Conservation (phyloP, 805 yeast species). For the Monosporozyma aquatica region DNA sequence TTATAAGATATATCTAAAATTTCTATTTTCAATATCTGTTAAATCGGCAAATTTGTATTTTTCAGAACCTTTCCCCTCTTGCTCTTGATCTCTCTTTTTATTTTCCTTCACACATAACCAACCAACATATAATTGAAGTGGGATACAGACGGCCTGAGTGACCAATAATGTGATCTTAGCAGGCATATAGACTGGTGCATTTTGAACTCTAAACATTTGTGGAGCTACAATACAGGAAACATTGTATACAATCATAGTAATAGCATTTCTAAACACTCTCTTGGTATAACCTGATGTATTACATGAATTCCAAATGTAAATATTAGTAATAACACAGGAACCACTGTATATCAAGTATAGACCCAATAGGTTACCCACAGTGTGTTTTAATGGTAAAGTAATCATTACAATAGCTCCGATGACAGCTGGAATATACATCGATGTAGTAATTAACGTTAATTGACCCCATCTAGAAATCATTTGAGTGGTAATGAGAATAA, state of each 20-base stretch:
- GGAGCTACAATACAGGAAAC: slow-evolving; percentile 56
- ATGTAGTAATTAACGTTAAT: slow-evolving; percentile 31
- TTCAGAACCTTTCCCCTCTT: slow-evolving; percentile 25
- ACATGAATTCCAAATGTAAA: slow-evolving; percentile 54
- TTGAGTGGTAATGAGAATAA: slow-evolving; percentile 34
- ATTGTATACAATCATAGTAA: slow-evolving; percentile 51
- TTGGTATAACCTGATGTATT: slow-evolving; percentile 58
- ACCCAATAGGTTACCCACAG: slow-evolving; percentile 40
- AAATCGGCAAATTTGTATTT: slow-evolving; percentile 45
- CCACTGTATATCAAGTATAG: slow-evolving; percentile 47
- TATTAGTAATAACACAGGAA: slow-evolving; percentile 46
- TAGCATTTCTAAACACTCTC: slow-evolving; percentile 43
- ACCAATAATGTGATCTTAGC: slow-evolving; percentile 51
- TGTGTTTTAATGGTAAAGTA: slow-evolving; percentile 27
- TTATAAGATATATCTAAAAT: slow-evolving; percentile 46
- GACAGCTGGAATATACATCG: slow-evolving; percentile 40
- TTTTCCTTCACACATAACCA: slow-evolving; percentile 42
- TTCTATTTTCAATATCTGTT: slow-evolving; percentile 50
- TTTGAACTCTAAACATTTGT: slow-evolving; percentile 44
- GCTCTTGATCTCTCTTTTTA: slow-evolving; percentile 36
- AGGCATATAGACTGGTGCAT: slow-evolving; percentile 45
- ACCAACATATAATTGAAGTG: slow-evolving; percentile 36
- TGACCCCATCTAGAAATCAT: slow-evolving; percentile 31
- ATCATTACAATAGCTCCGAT: slow-evolving; percentile 41
- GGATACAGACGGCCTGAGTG: slow-evolving; percentile 40